Evolutionary conservation across 345 rosid species (phyloP).

Genomic region (Garcia nutans): DNA sequence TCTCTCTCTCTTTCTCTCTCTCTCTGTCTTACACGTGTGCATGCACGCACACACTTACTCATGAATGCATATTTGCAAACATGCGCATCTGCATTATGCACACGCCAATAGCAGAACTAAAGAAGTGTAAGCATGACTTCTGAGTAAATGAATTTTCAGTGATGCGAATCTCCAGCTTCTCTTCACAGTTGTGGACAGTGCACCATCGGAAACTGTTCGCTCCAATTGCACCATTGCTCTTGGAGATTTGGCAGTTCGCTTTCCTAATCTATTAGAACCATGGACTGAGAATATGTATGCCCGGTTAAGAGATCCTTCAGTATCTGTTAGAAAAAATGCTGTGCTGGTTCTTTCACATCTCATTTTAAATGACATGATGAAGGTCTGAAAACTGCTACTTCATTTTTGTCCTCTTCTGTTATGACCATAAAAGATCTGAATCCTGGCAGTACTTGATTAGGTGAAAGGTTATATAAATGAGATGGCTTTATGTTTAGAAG

Average conservation of each 20-base stretch:
- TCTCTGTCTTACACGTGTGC: not conserved
- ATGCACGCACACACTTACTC: not conserved
- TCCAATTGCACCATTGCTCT: constrained; percentile 94
- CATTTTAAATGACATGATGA: constrained; percentile 99
- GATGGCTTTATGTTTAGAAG: constrained; percentile 87
- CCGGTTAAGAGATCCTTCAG: constrained; percentile 68
- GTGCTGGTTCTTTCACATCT: constrained; percentile 98
- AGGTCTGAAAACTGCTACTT: constrained; percentile 46
- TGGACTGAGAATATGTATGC: constrained; percentile 98
- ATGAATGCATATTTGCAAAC: not conserved
- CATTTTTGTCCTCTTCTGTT: constrained; percentile 15
- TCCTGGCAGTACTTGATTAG: constrained; percentile 43
- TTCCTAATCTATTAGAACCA: constrained; percentile 91
- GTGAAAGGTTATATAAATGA: constrained; percentile 94
- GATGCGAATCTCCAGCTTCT: constrained; percentile 95
- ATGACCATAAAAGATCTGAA: constrained; percentile 26
- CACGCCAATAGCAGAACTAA: not conserved
- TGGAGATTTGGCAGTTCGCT: constrained; percentile 95
- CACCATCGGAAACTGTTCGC: constrained; percentile 88
- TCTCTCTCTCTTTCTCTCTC: constrained; percentile 11
- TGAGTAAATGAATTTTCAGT: constrained; percentile 45
- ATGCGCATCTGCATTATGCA: not conserved
- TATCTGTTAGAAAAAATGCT: constrained; percentile 91
- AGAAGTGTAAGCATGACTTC: constrained; percentile 21
- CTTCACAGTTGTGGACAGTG: constrained; percentile 90